Percentiles rank a stretch among this genome's conserved stretches.
Conservation (phyloP, 441 rosid species). For the Adansonia rubrostipa region DNA sequence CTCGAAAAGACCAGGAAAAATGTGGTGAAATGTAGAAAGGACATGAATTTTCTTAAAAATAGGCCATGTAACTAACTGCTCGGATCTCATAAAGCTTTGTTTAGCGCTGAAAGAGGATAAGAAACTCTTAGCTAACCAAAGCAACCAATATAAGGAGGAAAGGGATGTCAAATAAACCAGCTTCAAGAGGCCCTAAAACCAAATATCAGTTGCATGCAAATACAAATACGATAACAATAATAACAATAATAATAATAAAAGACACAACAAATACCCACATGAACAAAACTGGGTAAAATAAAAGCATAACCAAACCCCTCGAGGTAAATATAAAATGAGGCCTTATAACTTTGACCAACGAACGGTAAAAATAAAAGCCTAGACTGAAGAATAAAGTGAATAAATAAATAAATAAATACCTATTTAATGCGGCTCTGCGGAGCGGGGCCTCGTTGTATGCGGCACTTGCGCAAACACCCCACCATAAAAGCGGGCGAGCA, state of each 20-base stretch:
- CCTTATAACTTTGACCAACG: constrained; percentile 22
- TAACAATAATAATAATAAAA: no score
- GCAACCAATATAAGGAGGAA: no score
- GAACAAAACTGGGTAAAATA: constrained; percentile 34
- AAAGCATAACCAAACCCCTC: neutral
- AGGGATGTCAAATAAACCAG: neutral
- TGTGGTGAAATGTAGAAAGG: no score
- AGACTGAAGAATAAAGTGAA: constrained; percentile 28
- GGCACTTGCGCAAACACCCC: constrained; percentile 53
- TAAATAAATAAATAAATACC: constrained; percentile 18
- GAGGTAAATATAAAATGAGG: constrained; percentile 20
- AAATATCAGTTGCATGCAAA: constrained; percentile 8
- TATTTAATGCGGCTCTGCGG: constrained; percentile 40
- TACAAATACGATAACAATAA: no score
- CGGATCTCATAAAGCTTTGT: no score
- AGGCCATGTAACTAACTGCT: no score
- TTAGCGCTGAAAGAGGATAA: no score
- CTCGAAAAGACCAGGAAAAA: no score
- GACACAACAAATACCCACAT: neutral
- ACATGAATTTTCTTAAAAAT: no score
- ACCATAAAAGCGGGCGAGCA: constrained; percentile 13
- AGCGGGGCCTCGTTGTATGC: constrained; percentile 32
- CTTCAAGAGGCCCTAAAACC: neutral
- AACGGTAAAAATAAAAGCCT: constrained; percentile 22
- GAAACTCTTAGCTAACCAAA: neutral